Conservation (phyloP, 2,329 filamentous ascomycete species). For the Trichoderma lentiforme region DNA sequence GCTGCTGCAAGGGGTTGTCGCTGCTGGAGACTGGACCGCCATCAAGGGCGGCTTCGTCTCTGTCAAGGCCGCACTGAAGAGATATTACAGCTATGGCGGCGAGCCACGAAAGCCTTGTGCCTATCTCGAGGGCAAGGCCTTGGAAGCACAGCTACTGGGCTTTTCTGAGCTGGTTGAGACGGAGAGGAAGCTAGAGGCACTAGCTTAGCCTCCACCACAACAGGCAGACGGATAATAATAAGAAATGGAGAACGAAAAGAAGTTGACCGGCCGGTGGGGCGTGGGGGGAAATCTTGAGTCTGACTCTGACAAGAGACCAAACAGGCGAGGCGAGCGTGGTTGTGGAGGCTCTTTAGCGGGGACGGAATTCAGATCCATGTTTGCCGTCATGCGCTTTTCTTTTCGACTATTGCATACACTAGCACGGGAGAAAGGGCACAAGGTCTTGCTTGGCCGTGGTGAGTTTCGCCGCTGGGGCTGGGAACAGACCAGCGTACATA, state of each 20-base stretch:
- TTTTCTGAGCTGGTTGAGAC: slow-evolving; percentile 23
- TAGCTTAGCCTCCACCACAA: slow-evolving; percentile 10
- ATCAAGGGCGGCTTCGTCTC: slow-evolving; percentile 67
- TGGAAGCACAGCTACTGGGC: slow-evolving; percentile 24
- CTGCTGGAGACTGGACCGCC: slow-evolving; percentile 65
- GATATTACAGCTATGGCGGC: slow-evolving; percentile 61
- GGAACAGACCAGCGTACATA: background rate
- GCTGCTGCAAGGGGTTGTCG: slow-evolving; percentile 61
- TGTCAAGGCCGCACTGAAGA: slow-evolving; percentile 62
- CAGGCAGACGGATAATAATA: background rate
- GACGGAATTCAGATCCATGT: slow-evolving; percentile 6
- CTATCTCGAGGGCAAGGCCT: slow-evolving; percentile 25
- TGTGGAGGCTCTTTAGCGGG: slow-evolving; percentile 9
- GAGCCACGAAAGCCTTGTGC: slow-evolving; percentile 52
- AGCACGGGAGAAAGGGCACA: background rate
- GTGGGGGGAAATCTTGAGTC: slow-evolving; percentile 9
- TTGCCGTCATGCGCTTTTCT: background rate
- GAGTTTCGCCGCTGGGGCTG: background rate
- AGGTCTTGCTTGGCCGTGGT: background rate
- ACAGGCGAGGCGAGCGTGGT: background rate
- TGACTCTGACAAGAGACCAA: slow-evolving; percentile 8
- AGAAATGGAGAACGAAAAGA: background rate
- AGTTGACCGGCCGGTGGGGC: background rate
- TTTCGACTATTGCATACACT: background rate
- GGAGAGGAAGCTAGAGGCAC: slow-evolving; percentile 32